Conservation (phyloP, 495 filamentous ascomycete genomes). For the Pseudomonodictys pantanalensis region DNA sequence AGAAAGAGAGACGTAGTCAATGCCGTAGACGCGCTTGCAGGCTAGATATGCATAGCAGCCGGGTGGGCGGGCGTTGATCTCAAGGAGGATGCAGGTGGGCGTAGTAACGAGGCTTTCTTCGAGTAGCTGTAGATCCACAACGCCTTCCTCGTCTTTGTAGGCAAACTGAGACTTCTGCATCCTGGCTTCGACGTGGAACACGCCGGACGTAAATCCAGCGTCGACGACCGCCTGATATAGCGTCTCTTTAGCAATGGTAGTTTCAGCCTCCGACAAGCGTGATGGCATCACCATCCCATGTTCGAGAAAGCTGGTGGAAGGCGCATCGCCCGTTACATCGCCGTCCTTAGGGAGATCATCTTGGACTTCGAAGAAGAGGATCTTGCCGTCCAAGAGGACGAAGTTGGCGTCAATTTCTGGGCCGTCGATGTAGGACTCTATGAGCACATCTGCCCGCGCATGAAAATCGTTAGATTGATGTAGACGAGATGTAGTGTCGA, state of each 20-base stretch:
- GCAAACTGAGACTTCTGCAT: constrained; percentile 39
- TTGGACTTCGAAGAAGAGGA: constrained; percentile 50
- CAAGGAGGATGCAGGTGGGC: constrained; percentile 36
- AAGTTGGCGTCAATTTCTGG: constrained; percentile 55
- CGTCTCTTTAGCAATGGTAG: neutral
- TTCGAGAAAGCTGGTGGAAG: neutral
- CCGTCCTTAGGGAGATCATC: constrained; percentile 52
- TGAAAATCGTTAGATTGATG: neutral
- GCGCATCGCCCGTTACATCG: constrained; percentile 34
- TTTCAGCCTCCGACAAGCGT: neutral
- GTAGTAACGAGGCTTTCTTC: neutral
- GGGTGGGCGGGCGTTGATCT: constrained; percentile 44
- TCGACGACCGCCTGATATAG: neutral
- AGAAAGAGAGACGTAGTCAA: neutral
- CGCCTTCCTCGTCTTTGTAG: constrained; percentile 11
- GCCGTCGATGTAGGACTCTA: constrained; percentile 37
- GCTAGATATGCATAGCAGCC: constrained; percentile 12
- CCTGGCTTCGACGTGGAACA: constrained; percentile 41
- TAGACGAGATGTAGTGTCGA: neutral
- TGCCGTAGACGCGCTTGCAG: neutral
- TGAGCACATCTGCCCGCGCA: neutral
- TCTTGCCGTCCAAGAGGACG: constrained; percentile 47
- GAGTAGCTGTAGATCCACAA: neutral
- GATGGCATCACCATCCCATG: neutral
- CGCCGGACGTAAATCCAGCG: constrained; percentile 37